These are phyloP conservation scores for Meripilus lineatus DNA, from an alignment of 1,284 basidiomycete species.

Conservation along the genomic window DNA sequence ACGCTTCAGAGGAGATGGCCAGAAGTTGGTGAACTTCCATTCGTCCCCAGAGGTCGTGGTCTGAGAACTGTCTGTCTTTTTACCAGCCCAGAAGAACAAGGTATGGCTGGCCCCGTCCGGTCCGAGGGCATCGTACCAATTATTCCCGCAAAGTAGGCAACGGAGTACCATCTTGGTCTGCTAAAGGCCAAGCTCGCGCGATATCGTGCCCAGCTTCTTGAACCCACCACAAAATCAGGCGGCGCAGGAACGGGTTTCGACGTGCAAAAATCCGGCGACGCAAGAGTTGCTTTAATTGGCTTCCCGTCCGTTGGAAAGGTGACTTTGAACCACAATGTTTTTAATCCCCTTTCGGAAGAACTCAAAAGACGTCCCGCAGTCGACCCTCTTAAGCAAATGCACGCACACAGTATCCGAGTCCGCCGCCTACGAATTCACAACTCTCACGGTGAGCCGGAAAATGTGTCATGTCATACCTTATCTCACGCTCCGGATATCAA, in stretches of 20 bases:
- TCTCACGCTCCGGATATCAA: conserved; percentile 24
- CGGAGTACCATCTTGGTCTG: conserved; percentile 87
- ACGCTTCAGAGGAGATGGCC: conserved; percentile 87
- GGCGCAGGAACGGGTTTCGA: conserved; percentile 87
- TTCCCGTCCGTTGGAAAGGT: conserved; percentile 94
- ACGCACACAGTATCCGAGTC: conserved; percentile 88
- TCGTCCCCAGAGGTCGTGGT: too few species aligned
- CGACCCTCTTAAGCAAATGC: conserved; percentile 87
- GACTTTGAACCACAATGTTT: conserved; percentile 13
- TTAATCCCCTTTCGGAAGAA: not conserved
- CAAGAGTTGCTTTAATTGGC: conserved; percentile 89
- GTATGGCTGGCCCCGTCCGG: conserved; percentile 29
- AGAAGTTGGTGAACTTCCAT: conserved; percentile 57
- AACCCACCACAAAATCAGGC: conserved; percentile 78
- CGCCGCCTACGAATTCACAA: conserved; percentile 96
- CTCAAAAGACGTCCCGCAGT: conserved; percentile 39
- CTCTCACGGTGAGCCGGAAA: conserved; percentile 73
- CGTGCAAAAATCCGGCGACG: conserved; percentile 93
- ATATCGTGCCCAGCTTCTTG: conserved; percentile 86
- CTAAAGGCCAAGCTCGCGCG: conserved; percentile 90
- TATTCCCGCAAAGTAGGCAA: conserved; percentile 53
- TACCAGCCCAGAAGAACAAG: conserved; percentile 87
- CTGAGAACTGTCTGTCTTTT: not conserved
- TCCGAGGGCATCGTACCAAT: not conserved
- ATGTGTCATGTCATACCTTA: not conserved